Percentiles rank a stretch among this genome's conserved stretches.
Evolutionary conservation across 352 stramenopile genomes (phyloP).

Genomic region (Pythium angustatum): DNA sequence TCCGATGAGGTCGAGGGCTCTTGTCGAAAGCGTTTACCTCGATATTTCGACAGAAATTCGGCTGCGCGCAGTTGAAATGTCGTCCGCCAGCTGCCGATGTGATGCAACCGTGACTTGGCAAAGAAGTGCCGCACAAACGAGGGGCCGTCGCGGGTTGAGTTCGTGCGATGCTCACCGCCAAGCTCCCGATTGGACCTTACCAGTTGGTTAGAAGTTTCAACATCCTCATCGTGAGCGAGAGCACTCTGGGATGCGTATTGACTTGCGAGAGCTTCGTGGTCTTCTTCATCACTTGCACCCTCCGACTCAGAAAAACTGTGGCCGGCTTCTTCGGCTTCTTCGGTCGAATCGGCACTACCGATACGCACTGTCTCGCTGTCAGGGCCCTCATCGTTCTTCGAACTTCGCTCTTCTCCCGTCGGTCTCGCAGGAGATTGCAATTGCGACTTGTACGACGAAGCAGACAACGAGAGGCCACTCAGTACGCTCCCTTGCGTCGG

Average conservation of each 20-base stretch:
- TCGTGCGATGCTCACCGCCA: conserved; percentile 29
- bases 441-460: conserved; percentile 4
- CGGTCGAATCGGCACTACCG: too few species aligned
- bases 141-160: conserved; percentile 70
- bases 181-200: background rate
- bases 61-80: conserved; percentile 71
- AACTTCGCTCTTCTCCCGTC: too few species aligned
- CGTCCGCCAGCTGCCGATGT: conserved; percentile 79
- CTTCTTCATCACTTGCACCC: conserved; percentile 29
- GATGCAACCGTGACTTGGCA: conserved; percentile 81
- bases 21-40: conserved; percentile 39
- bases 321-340: conserved; percentile 5
- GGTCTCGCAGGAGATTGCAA: background rate
- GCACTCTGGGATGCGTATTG: conserved; percentile 24
- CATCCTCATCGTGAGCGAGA: background rate
- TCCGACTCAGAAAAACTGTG: conserved; percentile 33
- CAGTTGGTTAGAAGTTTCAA: background rate
- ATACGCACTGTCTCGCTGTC: too few species aligned
- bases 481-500: conserved; percentile 56
- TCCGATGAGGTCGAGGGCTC: conserved; percentile 38
- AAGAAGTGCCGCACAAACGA: conserved; percentile 83
- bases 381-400: too few species aligned
- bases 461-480: conserved; percentile 26
- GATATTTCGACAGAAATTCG: conserved; percentile 69
- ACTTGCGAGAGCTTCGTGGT: conserved; percentile 17